Evolutionary conservation across 441 rosid genomes (phyloP).

Genomic region (Gossypium gossypioides): DNA sequence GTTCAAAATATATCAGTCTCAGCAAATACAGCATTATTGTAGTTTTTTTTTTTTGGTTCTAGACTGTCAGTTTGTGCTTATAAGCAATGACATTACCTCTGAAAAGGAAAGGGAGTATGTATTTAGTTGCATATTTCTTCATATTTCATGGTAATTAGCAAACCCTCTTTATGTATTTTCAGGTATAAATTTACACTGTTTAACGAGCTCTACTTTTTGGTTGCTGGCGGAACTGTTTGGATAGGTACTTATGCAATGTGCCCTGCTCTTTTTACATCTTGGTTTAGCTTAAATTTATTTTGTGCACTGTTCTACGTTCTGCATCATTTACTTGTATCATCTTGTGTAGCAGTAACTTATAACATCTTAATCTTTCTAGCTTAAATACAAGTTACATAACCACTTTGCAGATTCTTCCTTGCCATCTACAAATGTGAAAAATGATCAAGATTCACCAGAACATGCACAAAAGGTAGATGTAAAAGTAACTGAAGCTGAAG

Average conservation of each 20-base stretch:
- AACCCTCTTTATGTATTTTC: constrained; percentile 15
- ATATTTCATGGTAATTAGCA: not conserved
- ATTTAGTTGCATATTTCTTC: not conserved
- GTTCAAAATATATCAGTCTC: not conserved
- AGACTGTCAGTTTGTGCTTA: not conserved
- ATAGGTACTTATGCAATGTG: constrained; percentile 43
- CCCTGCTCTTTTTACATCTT: not conserved
- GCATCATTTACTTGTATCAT: not conserved
- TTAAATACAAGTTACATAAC: not conserved
- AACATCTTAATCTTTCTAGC: not conserved
- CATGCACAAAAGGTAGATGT: constrained; percentile 24
- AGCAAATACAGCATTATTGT: not conserved
- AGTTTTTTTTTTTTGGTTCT: not conserved
- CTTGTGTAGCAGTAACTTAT: not conserved
- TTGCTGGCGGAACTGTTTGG: constrained; percentile 98
- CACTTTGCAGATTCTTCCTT: constrained; percentile 50
- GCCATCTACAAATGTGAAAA: constrained; percentile 24
- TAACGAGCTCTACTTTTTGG: constrained; percentile 95
- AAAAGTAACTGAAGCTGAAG: constrained; percentile 27
- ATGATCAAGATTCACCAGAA: constrained; percentile 22
- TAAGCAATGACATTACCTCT: not conserved
- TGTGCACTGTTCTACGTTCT: not conserved
- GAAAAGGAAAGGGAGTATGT: not conserved
- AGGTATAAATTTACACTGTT: constrained; percentile 95
- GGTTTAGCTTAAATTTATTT: not conserved